Conservation (phyloP, 352 stramenopile species). For the Globisporangium okanoganense region DNA sequence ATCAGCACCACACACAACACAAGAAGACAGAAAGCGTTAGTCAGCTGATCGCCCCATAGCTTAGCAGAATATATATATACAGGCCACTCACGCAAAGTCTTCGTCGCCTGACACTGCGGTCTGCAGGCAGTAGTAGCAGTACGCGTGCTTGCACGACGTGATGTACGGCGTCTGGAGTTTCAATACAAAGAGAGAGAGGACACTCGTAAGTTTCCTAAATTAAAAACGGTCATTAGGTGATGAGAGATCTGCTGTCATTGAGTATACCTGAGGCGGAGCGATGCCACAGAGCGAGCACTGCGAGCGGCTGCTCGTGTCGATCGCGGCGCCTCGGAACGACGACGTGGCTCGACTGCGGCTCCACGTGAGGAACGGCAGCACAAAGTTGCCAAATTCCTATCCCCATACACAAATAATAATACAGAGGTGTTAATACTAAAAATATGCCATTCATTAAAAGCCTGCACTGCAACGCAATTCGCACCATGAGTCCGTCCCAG, state of each 20-base stretch:
- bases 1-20: background rate
- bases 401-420: slow-evolving; percentile 10
- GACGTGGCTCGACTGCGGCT: slow-evolving; percentile 27
- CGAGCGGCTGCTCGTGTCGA: slow-evolving; percentile 10
- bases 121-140: slow-evolving; percentile 86
- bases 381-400: slow-evolving; percentile 80
- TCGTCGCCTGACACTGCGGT: slow-evolving; percentile 67
- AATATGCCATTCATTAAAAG: background rate
- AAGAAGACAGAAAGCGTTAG: background rate
- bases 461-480: background rate
- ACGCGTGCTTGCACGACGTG: slow-evolving; percentile 82
- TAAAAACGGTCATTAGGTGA: background rate
- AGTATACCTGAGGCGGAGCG: slow-evolving; percentile 39
- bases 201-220: background rate
- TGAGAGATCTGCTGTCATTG: background rate
- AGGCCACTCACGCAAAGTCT: slow-evolving; percentile 59
- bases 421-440: background rate
- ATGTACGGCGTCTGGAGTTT: slow-evolving; percentile 76
- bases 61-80: background rate
- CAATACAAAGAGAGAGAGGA: background rate
- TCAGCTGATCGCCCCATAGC: too few species aligned
- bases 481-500: slow-evolving; percentile 81
- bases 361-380: slow-evolving; percentile 72
- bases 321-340: slow-evolving; percentile 10
- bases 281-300: slow-evolving; percentile 68